Base-by-base conservation (phyloP, 345 rosid species). In the Turritis glabra region DNA sequence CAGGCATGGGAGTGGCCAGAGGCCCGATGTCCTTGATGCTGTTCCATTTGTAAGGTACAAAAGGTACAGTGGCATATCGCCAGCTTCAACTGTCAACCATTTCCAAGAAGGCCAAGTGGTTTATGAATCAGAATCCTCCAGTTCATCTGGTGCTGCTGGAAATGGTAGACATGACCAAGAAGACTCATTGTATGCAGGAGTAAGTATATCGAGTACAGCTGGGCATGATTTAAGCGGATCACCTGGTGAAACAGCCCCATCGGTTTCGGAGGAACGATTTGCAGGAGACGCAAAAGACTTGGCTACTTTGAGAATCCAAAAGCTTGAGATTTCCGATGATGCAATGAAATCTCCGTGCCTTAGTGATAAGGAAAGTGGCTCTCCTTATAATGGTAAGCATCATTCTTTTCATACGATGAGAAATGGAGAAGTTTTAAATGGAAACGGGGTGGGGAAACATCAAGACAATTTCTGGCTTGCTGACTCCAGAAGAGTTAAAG, bases 1-100 rank as follows among this genome's bases (percentile, higher is more conserved):
- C 76, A 79, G 90, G 77, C 96, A 88, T 86, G 89, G 90, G 71
- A 88, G 85, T 75, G 96, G 85, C 44, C 84, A 82, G 84, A 82
- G 95, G 79, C 98, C 94, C 48, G 98, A 90, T 78, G 91, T 88
- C 78, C 90, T 81, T 80, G 91, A 86, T 74, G 74, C 65, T 69
- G 59, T 63, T 52, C 87, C 87, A 17, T 21, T 64, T 40, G 77
- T 77, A 73, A 79, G 87, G 77, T 77, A 75, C 66, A 75, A 69
- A 69, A 80, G 79, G 30, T 70, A 65, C 75, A 76, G 63, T 63
- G 76, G 74, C 19, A 46, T 69, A 4, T 33, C 76, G 30, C 40
- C 83, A 56, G 70, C 77, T 76, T 68, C 82, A 18, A 80, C 69
- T 52, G 67, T 51, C 47, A 86, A 81, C 62, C 79, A 77, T 35